Conservation (phyloP, 73 alveolate genomes). For the Paramecium pentaurelia region DNA sequence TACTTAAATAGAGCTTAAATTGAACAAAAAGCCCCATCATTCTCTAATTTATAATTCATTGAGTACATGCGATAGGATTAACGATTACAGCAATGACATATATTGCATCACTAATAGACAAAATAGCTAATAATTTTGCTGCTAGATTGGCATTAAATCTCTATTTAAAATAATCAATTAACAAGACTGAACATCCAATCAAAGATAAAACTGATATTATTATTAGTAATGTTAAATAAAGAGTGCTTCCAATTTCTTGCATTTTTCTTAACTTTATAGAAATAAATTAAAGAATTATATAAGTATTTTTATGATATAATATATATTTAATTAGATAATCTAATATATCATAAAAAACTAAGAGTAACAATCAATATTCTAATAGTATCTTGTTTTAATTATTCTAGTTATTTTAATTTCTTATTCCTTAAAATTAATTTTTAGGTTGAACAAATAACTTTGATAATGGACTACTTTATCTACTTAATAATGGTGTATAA, state of each 20-base stretch:
- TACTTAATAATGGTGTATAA: background rate
- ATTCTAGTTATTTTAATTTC: background rate
- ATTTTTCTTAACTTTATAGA: background rate
- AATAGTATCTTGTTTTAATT: background rate
- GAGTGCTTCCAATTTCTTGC: background rate
- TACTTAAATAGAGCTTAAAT: background rate
- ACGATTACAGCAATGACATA: background rate
- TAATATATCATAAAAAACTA: background rate
- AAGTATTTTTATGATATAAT: background rate
- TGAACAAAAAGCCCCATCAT: background rate
- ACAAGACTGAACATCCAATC: background rate
- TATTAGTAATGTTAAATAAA: background rate
- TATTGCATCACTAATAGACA: background rate
- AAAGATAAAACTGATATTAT: background rate
- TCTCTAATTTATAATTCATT: background rate
- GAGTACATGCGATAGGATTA: background rate
- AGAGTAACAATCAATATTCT: background rate
- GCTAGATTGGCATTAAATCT: background rate
- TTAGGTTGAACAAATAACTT: background rate
- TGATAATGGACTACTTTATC: background rate
- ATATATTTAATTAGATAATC: background rate
- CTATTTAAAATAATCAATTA: background rate
- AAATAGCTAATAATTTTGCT: background rate
- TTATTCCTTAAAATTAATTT: background rate
- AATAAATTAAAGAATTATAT: background rate